Evolutionary conservation across 495 filamentous ascomycete genomes (phyloP), one percentile per base, ranked within the genome.

Genomic region (Lepraria neglecta): DNA sequence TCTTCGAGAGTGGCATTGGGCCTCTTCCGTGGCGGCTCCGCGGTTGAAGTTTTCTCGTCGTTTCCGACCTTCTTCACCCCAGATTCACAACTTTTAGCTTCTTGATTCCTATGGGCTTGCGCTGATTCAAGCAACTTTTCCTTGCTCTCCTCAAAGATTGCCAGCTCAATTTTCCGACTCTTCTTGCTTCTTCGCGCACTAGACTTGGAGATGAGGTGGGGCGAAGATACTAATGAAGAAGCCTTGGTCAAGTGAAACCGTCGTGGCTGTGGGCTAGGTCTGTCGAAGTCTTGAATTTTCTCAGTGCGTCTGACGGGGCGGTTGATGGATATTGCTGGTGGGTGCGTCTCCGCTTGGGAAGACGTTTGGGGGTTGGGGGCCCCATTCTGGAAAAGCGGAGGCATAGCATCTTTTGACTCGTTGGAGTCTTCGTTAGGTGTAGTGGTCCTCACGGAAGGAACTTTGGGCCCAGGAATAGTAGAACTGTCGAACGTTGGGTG

Each of bases 201-300:
- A 12, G 47, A 54, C 21, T 54, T 46, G 6, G 60, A 57, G 28
- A 57, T 52, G 27, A 31, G 35, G 21, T 38, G 38, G 5, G 31
- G 46, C 19, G 58, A 24, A 33, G 24, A 58, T 5, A 27, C 45
- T 4, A 60, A 35, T 27, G 27, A 38, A 50, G 31, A 6, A 43
- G 9, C 42, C 51, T 48, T 68, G 35, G 63, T 61, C 31, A 71
- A 50, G 35, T 69, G 69, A 38, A 71, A 69, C 14, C 53, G 61
- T 45, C 67, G 67, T 10, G 63, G 62, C 30, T 64, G 54, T 17
- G 38, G 14, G 5, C 19, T 31, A 19, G 35, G 9, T 40, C 28
- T 21, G 5, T 24, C 17, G 4, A 33, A 21, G 3, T 46, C 47
- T 40, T 40, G 24, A 44, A 9, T 28, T 4, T 59, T 42, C 21